Base-by-base conservation (phyloP, 345 rosid genomes). In the Triadica sebifera region DNA sequence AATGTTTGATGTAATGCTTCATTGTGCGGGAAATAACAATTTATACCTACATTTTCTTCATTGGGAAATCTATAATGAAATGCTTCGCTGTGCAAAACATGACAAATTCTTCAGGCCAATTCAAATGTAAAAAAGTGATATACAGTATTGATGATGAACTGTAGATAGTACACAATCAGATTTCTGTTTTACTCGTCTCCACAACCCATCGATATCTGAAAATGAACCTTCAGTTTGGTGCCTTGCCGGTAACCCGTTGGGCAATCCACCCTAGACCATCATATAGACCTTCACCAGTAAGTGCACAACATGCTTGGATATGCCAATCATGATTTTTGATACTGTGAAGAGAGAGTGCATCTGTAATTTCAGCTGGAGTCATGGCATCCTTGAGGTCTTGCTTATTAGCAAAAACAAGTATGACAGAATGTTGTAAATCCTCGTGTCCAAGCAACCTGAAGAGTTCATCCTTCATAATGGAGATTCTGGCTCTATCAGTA, bases 321-420 rank as follows among this genome's bases (percentile, higher is more conserved):
- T 95, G 98, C 99, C 99, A 95, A 72, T 94, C 97, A 70, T 94
- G 97, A 76, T 85, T 94, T 87, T 89, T 92, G 78, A 94, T 94
- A 83, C 89, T 87, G 73, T 91, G 98, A 70, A 94, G 99, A 22
- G 93, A 89, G 39, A 93, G 94, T 24, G 92, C 90, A 70, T 93
- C 96, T 0, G 98, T 89, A 65, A 91, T 91, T 79, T 92, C 96
- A 25, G 96, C 91, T 1, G 97, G 97, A 71, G 91, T 84, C 99
- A 93, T 93, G 17, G 97, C 98, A 70, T 91, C 99, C 78, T 91
- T 90, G 39, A 94, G 79, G 71, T 94, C 99, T 60, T 93, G 99
- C 78, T 93, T 91, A 87, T 93, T 93, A 71, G 98, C 97, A 73
- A 90, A 91, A 20, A 93, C 88, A 9, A 95, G 91, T 69, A 95